Evolutionary conservation across 2,329 filamentous ascomycete genomes (phyloP), one percentile per base, ranked within the genome.

Genomic region (Camptophora hylomeconis): DNA sequence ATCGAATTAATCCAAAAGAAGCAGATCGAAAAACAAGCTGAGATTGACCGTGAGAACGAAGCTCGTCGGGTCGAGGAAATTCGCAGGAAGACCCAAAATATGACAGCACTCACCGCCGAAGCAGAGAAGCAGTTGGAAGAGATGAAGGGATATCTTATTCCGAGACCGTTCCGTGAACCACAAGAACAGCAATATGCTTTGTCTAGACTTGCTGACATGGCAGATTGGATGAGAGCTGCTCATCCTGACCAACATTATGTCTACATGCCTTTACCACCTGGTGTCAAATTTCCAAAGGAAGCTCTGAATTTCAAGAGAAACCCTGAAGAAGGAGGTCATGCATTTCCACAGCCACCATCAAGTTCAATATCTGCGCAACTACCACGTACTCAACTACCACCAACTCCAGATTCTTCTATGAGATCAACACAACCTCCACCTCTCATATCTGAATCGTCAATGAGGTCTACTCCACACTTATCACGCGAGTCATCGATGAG

Each of bases 191-290:
- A 36, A 12, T 41, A 35, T 17, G 33, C 36, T 5, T 20, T 45
- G 17, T 45, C 42, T 8, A 30, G 36, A 3, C 40, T 45, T 28
- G 42, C 42, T 17, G 42, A 45, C 18, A 36, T 38, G 15, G 33
- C 42, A 5, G 40, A 41, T 16, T 40, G 35, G 30, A 30, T 32
- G 7, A 30, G 33, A 13, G 29, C 28, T 16, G 18, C 30, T 23
- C 26, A 37, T 21, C 27, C 33, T 6, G 30, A 38, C 12, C 29
- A 28, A 10, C 21, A 25, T 17, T 30, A 30, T 29, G 24, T 32
- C 19, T 37, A 40, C 28, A 33, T 38, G 32, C 36, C 38, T 20
- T 25, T 36, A 9, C 32, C 37, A n/a, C 33, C 27, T 3, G 28
- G 30, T 10, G 40, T 39, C 12, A 28, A 12, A 10, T 36, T 29